Evolutionary conservation across 2,329 filamentous ascomycete genomes (phyloP).

Genomic region (Arthrinium phaeospermum): DNA sequence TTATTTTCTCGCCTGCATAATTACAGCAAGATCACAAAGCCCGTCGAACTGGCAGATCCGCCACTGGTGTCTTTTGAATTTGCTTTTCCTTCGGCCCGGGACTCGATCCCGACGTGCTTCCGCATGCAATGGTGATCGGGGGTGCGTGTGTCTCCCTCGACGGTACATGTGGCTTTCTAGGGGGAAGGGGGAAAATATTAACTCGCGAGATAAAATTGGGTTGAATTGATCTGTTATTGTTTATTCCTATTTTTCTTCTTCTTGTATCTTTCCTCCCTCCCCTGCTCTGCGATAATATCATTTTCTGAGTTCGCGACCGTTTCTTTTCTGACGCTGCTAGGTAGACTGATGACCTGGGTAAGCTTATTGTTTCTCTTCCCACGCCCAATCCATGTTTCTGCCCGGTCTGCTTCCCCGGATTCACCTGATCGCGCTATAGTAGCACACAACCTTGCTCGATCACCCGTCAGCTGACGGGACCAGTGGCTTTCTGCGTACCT

Average conservation of each 20-base stretch:
- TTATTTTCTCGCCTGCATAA: background rate
- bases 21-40: background rate
- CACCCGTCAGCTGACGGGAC: slow-evolving; percentile 4
- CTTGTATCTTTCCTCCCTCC: background rate
- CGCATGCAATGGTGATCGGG: background rate
- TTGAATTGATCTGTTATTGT: slow-evolving; percentile 10
- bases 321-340: slow-evolving; percentile 8
- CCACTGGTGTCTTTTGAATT: background rate
- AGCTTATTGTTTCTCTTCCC: background rate
- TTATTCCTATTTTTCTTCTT: background rate
- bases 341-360: background rate
- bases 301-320: slow-evolving; percentile 9
- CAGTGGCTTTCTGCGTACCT: slow-evolving; percentile 12
- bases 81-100: background rate
- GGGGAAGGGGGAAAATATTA: background rate
- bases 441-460: background rate
- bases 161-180: background rate
- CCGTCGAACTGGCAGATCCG: background rate
- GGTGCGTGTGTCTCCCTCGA: background rate
- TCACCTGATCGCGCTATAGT: slow-evolving; percentile 6
- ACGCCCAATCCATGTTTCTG: background rate
- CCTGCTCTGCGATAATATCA: background rate
- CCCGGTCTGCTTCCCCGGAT: slow-evolving; percentile 12
- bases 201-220: background rate
- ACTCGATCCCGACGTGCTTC: background rate